Percentiles rank a stretch among this genome's conserved stretches.
phyloP scores from a whole-genome alignment of 2,329 filamentous ascomycete species.

The Sclerotinia borealis region DNA sequence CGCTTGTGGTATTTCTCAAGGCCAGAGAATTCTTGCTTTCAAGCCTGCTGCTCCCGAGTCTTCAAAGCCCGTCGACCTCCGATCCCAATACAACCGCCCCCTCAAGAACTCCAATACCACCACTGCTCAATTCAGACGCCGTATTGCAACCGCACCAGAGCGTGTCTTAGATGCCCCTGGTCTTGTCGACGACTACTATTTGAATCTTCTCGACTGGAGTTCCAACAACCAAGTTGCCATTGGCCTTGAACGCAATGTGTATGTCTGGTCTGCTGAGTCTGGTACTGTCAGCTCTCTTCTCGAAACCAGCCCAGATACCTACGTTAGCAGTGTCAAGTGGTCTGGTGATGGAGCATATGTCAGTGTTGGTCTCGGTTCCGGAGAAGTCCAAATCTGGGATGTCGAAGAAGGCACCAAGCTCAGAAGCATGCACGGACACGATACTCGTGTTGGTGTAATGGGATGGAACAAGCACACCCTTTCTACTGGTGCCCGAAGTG shows the following conservation, averaged over 20 bases:
- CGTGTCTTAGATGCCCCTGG: conserved; percentile 94
- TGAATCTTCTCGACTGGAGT: conserved; percentile 98
- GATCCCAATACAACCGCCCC: conserved; percentile 96
- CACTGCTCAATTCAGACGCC: conserved; percentile 81
- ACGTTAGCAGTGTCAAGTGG: conserved; percentile 98
- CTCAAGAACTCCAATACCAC: conserved; percentile 69
- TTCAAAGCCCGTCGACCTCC: conserved; percentile 94
- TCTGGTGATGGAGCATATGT: conserved; percentile 96
- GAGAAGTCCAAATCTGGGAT: conserved; percentile 99
- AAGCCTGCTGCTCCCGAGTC: conserved; percentile 98
- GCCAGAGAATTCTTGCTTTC: conserved; percentile 94
- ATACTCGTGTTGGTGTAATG: conserved; percentile 95
- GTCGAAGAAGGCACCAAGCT: conserved; percentile 92
- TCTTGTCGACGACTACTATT: conserved; percentile 96
- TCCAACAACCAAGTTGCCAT: conserved; percentile 97
- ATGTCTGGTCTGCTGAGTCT: conserved; percentile 96
- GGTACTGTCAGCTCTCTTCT: conserved; percentile 83
- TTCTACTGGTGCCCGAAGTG: conserved; percentile 89
- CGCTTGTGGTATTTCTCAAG: conserved; percentile 87
- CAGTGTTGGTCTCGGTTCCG: conserved; percentile 86
- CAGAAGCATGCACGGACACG: conserved; percentile 96
- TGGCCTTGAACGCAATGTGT: conserved; percentile 92
- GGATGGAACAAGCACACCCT: conserved; percentile 98
- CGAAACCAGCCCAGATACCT: conserved; percentile 84
- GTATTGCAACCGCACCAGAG: conserved; percentile 90